Evolutionary conservation across 768 basidiomycete species (phyloP).

Genomic region (Termitomyces eurrhizus): DNA sequence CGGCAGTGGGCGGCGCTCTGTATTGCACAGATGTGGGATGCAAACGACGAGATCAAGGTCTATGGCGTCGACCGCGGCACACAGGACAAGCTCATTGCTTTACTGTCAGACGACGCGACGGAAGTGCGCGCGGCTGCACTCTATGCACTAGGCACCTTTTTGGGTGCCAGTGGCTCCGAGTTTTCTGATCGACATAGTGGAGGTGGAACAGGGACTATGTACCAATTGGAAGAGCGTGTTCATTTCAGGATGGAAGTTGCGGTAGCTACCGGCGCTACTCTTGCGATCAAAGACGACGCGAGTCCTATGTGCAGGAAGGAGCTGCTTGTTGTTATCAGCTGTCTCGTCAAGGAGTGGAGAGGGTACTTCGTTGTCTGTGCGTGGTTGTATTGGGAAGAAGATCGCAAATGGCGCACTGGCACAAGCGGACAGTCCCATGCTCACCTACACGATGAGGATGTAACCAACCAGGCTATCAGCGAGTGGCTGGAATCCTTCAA

Average conservation of each 20-base stretch:
- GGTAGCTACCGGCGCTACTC: slow-evolving; percentile 82
- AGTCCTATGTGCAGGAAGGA: slow-evolving; percentile 97
- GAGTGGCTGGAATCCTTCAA: slow-evolving; percentile 77
- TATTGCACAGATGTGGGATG: slow-evolving; percentile 94
- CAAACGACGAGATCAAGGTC: slow-evolving; percentile 85
- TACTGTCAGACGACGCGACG: slow-evolving; percentile 83
- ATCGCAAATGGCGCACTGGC: slow-evolving; percentile 57
- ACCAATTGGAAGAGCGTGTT: slow-evolving; percentile 69
- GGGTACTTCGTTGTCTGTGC: slow-evolving; percentile 96
- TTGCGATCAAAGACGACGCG: slow-evolving; percentile 90
- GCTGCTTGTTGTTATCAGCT: slow-evolving; percentile 84
- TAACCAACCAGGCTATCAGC: slow-evolving; percentile 64
- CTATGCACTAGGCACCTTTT: slow-evolving; percentile 89
- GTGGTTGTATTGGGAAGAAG: slow-evolving; percentile 95
- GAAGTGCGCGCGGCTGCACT: slow-evolving; percentile 92
- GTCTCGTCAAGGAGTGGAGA: slow-evolving; percentile 93
- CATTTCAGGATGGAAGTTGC: slow-evolving; percentile 91
- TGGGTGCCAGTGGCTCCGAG: slow-evolving; percentile 84
- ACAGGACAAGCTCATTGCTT: slow-evolving; percentile 75
- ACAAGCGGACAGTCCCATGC: slow-evolving; percentile 27
- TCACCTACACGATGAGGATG: slow-evolving; percentile 57
- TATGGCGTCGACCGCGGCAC: slow-evolving; percentile 75
- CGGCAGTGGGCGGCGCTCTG: slow-evolving; percentile 94
- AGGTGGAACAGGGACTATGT: slow-evolving; percentile 80
- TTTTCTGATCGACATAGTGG: slow-evolving; percentile 67